phyloP scores from a whole-genome alignment of 345 rosid genomes.

The Sisymbrium altissimum region DNA sequence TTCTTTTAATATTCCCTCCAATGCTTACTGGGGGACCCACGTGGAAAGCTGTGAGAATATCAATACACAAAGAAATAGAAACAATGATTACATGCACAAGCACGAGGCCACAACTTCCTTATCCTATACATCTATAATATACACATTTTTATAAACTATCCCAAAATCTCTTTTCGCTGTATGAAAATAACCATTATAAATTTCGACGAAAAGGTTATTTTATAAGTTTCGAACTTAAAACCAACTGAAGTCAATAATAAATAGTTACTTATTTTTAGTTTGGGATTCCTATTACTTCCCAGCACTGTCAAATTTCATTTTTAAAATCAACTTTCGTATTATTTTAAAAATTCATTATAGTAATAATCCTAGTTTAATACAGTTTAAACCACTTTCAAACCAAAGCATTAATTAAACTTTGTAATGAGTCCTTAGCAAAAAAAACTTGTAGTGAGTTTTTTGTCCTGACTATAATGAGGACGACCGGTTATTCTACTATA shows the following conservation, averaged over 20 bases:
- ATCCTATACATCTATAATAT: conserved; percentile 16
- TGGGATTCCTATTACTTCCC: not conserved
- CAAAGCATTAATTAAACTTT: not conserved
- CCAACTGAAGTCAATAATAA: not conserved
- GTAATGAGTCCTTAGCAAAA: too few relatives aligned
- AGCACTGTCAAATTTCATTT: not conserved
- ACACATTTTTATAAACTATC: conserved; percentile 15
- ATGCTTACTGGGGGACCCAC: conserved; percentile 6
- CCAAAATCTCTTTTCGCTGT: not conserved
- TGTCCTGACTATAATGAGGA: not conserved
- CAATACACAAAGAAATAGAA: conserved; percentile 13
- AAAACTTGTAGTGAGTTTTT: not conserved
- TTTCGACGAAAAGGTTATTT: not conserved
- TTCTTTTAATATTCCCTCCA: not conserved
- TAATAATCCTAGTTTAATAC: not conserved
- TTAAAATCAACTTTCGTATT: not conserved
- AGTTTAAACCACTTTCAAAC: not conserved
- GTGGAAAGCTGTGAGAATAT: conserved; percentile 16
- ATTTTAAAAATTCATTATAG: not conserved
- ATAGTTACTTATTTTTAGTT: not conserved
- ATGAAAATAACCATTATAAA: not conserved
- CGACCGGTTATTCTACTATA: not conserved
- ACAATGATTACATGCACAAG: conserved; percentile 37
- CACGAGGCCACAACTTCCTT: conserved; percentile 33
- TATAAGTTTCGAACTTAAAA: not conserved